Conservation (phyloP, 2,329 filamentous ascomycete species). For the Juglanconis juglandina region DNA sequence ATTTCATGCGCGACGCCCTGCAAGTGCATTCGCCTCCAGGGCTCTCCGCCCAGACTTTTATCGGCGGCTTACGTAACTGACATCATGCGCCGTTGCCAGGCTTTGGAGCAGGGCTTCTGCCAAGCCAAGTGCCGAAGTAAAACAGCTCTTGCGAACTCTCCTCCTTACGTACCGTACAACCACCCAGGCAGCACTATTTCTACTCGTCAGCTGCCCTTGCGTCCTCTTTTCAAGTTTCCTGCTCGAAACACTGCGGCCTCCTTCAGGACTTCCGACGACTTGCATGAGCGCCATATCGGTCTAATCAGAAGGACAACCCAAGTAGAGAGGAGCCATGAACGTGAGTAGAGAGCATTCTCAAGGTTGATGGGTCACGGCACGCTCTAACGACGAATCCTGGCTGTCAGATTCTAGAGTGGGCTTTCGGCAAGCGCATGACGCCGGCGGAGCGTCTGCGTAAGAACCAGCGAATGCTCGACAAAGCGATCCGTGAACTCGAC, state of each 20-base stretch:
- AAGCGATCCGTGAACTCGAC: slow-evolving; percentile 94
- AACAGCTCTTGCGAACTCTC: not conserved
- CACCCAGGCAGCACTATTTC: not conserved
- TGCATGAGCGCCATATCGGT: slow-evolving; percentile 6
- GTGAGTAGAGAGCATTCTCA: slow-evolving; percentile 31
- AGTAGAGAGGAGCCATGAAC: slow-evolving; percentile 47
- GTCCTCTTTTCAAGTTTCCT: not conserved
- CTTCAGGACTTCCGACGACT: not conserved
- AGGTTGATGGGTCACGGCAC: not conserved
- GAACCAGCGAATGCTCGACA: slow-evolving; percentile 95
- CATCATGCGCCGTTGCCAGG: not conserved
- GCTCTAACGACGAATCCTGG: slow-evolving; percentile 22
- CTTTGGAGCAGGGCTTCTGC: not conserved
- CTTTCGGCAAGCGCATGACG: slow-evolving; percentile 98
- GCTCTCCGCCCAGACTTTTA: not conserved
- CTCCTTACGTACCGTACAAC: not conserved
- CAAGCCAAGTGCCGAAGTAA: not conserved
- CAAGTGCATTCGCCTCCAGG: not conserved
- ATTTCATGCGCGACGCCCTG: not conserved
- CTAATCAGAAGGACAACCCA: slow-evolving; percentile 4
- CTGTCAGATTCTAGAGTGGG: slow-evolving; percentile 92
- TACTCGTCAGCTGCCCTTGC: not conserved
- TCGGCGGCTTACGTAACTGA: not conserved
- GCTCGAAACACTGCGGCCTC: not conserved
- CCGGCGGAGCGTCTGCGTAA: slow-evolving; percentile 86